These are phyloP conservation scores for Trichoderma polysporum DNA, from an alignment of 2,329 filamentous ascomycete species.

Conservation along the genomic window DNA sequence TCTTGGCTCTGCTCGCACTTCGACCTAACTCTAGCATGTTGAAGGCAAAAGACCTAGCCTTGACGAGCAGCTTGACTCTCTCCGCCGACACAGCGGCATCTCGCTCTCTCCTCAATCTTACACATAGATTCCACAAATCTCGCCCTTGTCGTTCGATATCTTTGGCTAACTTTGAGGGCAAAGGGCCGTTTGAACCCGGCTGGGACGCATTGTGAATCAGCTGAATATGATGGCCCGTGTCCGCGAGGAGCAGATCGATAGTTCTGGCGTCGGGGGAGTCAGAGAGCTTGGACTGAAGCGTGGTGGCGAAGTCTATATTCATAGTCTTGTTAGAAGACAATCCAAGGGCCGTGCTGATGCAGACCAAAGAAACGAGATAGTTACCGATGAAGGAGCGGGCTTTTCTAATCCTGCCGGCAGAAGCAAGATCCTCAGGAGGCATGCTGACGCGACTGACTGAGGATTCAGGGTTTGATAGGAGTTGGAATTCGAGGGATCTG, in stretches of 20 bases:
- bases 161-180: constrained; percentile 18
- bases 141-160: constrained; percentile 59
- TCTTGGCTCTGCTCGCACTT: constrained; percentile 35
- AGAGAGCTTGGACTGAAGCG: constrained; percentile 30
- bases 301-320: constrained; percentile 30
- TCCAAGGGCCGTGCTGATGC: background rate
- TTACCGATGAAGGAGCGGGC: constrained; percentile 25
- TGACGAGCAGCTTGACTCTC: constrained; percentile 35
- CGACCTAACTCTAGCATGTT: constrained; percentile 61
- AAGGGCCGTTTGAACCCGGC: background rate
- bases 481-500: background rate
- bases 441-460: constrained; percentile 19
- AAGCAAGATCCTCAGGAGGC: constrained; percentile 24
- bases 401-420: constrained; percentile 27
- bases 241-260: constrained; percentile 42
- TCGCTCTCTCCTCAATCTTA: constrained; percentile 44
- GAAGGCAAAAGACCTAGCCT: constrained; percentile 60
- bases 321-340: background rate
- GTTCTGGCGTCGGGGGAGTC: constrained; percentile 33
- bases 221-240: constrained; percentile 32
- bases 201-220: constrained; percentile 24
- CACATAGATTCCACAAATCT: constrained; percentile 66
- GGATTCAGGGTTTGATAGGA: background rate
- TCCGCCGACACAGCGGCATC: constrained; percentile 25
- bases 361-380: background rate